Evolutionary conservation across 108 stramenopile genomes (phyloP), one percentile per base, ranked within the genome.

Genomic region (Fragilaria crotonensis): DNA sequence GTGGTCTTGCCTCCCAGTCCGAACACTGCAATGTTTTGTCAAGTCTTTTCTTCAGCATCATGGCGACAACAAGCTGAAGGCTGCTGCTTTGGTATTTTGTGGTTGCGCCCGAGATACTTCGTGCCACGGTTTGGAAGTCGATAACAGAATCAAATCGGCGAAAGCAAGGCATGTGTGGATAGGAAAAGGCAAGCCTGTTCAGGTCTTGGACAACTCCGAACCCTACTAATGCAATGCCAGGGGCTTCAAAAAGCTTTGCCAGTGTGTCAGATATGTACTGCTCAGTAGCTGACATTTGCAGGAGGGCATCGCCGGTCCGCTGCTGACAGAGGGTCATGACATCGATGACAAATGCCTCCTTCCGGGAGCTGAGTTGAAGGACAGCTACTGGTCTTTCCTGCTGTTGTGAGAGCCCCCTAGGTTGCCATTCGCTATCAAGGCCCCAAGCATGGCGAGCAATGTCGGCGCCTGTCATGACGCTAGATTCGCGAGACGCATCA

Each of bases 341-440:
- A 30, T 76, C 75, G 5, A 76, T 30, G 7, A 76, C 11, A 36
- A 71, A 76, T 0, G 65, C 31, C 4, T 25, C 11, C 17, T 28
- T 57, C 5, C 56, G 33, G 1, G 60, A 36, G 30, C 64, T 66
- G 23, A 76, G 60, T 29, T 76, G 75, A 28, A 76, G 60, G 11
- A 66, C 67, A 25, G 69, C 48, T 0, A 76, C 75, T 9, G 75
- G 75, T 47, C 45, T 61, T 4, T 67, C 55, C 25, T 51, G 27
- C 46, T 25, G 23, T 25, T 17, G 45, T 5, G 64, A 60, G n/a
- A n/a, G n/a, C n/a, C n/a, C n/a, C n/a, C n/a, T n/a, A 30, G 75
- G 75, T 57, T 56, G 32, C 75, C 75, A 76, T 67, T 76, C 75
- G 45, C 69, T 66, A 49, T 76, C 75, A 0, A 76, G 18, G 2